Evolutionary conservation across 2,329 filamentous ascomycete genomes (phyloP), one percentile per base, ranked within the genome.

Genomic region (Epichloe glyceriae): DNA sequence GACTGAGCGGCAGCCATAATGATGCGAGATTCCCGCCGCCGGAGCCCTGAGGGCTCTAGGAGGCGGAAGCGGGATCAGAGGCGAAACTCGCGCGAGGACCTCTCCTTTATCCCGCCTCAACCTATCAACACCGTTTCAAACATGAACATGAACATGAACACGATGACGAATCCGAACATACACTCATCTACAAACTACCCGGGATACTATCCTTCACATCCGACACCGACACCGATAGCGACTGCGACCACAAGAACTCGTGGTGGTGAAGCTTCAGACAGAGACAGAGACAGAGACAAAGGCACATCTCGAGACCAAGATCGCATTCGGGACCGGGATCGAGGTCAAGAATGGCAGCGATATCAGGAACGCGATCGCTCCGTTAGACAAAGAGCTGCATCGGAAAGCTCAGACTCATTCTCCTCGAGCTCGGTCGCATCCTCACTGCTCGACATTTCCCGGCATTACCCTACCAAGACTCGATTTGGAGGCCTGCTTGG

Each of bases 401-500:
- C 61, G 33, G 69, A 67, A 17, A 66, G 64, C 53, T 60, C 63
- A 19, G 61, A 63, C 49, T 69, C 69, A 30, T 76, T n/a, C 20
- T 50, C 72, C 19, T 62, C 63, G 30, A 78, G 72, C 51, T 79
- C 73, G 38, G 75, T 75, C 41, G 77, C 75, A 15, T 75, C 74
- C 15, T 84, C 81, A 2, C 72, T 82, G 51, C 66, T 86, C 50
- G 83, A 88, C 59, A 82, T 88, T 49, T 85, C 83, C 46, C 74
- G 73, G 39, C 69, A 72, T 45, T 72, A 73, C 49, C 71, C 70
- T 17, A 63, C 68, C 52, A 68, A 66, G 40, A 70, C 70, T 6
- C 68, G 73, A 50, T 67, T 70, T 40, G 73, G 75, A 53, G 78
- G 81, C 39, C 73, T 80, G 50, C 68, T 88, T 42, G 68, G 69